Evolutionary conservation across 2,329 filamentous ascomycete species (phyloP).

Genomic region (Akanthomyces muscarius): DNA sequence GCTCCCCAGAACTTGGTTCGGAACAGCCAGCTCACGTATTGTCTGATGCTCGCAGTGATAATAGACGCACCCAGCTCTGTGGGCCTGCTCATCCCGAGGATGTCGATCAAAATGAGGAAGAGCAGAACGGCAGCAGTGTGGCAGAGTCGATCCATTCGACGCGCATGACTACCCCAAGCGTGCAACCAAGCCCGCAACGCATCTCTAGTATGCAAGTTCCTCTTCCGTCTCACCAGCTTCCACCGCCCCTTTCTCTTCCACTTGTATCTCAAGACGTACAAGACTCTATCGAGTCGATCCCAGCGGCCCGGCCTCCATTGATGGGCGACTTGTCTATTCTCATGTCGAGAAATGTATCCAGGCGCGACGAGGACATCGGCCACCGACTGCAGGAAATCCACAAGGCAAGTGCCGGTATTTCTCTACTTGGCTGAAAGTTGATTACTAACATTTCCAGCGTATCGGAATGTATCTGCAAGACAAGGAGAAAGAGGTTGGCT

Average conservation of each 20-base stretch:
- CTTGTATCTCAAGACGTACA: not conserved
- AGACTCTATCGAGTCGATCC: not conserved
- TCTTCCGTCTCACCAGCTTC: not conserved
- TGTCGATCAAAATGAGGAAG: not conserved
- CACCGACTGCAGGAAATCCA: conserved; percentile 2
- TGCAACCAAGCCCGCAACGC: not conserved
- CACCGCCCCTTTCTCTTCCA: not conserved
- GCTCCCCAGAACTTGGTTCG: not conserved
- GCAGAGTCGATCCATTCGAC: not conserved
- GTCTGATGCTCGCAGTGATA: not conserved
- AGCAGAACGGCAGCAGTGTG: not conserved
- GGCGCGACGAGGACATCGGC: conserved; percentile 1
- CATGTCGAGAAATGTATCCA: not conserved
- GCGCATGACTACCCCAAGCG: not conserved
- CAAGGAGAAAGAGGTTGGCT: not conserved
- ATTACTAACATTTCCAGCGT: not conserved
- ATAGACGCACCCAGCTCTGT: not conserved
- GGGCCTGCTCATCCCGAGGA: not conserved
- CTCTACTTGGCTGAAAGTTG: too few relatives aligned
- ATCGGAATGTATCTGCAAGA: not conserved
- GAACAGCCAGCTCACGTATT: not conserved
- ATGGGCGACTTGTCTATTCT: not conserved
- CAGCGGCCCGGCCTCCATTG: not conserved
- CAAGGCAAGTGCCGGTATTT: not conserved
- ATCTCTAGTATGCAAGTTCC: not conserved